Conservation (phyloP, 306 rosid species). For the Cicer yamashitae region DNA sequence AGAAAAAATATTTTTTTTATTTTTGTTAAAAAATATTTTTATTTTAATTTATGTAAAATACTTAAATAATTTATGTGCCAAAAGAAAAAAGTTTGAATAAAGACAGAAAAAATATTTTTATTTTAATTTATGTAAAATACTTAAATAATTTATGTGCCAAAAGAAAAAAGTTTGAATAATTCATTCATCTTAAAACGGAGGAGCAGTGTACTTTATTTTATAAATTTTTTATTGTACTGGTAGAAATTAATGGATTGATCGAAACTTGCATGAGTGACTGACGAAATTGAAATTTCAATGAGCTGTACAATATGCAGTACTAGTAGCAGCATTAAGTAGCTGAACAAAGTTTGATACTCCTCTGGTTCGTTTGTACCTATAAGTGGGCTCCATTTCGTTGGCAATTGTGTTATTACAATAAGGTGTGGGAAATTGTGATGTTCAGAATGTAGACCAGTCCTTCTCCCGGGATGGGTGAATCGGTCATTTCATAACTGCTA, state of each 20-base stretch:
- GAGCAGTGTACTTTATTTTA: neutral
- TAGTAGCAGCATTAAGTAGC: constrained; percentile 41
- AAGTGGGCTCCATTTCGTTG: constrained; percentile 66
- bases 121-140: too few species aligned
- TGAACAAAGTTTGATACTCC: constrained; percentile 46
- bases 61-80: too few species aligned
- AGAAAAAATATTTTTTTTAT: too few species aligned
- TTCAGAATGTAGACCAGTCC: constrained; percentile 49
- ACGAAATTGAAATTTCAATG: constrained; percentile 40
- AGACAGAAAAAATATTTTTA: too few species aligned
- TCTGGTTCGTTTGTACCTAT: constrained; percentile 37
- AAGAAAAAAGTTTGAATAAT: too few species aligned
- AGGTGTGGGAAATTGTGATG: constrained; percentile 57
- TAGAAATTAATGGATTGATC: constrained; percentile 22
- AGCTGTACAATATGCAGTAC: constrained; percentile 31
- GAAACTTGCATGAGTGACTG: constrained; percentile 44
- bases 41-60: too few species aligned
- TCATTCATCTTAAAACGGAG: too few species aligned
- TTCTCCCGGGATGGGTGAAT: constrained; percentile 41
- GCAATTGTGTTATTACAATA: neutral
- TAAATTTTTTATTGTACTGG: neutral
- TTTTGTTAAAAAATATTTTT: too few species aligned
- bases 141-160: too few species aligned
- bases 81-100: too few species aligned
- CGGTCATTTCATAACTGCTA: constrained; percentile 29